Percentiles rank a stretch among this genome's conserved stretches.
phyloP scores from a whole-genome alignment of 2,329 filamentous ascomycete species.

The Pestalotiopsis sp. region DNA sequence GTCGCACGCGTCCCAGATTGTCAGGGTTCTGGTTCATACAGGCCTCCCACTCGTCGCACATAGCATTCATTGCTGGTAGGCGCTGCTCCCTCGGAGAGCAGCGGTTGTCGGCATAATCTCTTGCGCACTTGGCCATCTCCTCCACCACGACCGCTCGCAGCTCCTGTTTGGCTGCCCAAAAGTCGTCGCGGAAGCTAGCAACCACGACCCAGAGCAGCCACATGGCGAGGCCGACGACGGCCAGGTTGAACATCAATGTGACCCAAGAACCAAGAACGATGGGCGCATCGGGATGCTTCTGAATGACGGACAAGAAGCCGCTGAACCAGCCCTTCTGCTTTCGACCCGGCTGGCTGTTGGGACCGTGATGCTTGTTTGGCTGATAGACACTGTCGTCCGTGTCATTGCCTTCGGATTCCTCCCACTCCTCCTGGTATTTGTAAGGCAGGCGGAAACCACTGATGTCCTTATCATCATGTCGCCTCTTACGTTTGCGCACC shows the following conservation, averaged over 20 bases:
- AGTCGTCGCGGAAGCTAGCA: conserved; percentile 72
- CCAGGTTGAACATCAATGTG: conserved; percentile 64
- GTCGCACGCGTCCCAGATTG: conserved; percentile 75
- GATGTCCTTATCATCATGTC: conserved; percentile 54
- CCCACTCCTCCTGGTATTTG: conserved; percentile 42
- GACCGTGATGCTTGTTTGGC: conserved; percentile 20
- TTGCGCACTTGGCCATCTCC: conserved; percentile 73
- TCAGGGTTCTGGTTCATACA: conserved; percentile 87
- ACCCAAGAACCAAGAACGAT: conserved; percentile 63
- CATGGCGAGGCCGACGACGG: conserved; percentile 55
- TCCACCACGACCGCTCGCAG: conserved; percentile 59
- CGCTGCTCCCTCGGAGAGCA: conserved; percentile 67
- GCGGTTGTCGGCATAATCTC: conserved; percentile 74
- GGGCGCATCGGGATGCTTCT: conserved; percentile 61
- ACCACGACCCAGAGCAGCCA: conserved; percentile 74
- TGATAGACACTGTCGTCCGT: conserved; percentile 47
- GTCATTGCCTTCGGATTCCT: conserved; percentile 49
- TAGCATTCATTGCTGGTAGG: conserved; percentile 70
- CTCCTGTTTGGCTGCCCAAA: conserved; percentile 70
- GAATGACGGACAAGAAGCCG: conserved; percentile 51
- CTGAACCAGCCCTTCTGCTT: conserved; percentile 42
- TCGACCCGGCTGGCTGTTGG: conserved; percentile 22
- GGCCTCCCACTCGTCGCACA: conserved; percentile 80
- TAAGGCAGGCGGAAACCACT: conserved; percentile 47
- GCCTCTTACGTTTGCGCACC: conserved; percentile 57